Evolutionary conservation across 192 early-diverging fungal species (phyloP), one percentile per base, ranked within the genome.

Genomic region (Dimargaris cristalligena): DNA sequence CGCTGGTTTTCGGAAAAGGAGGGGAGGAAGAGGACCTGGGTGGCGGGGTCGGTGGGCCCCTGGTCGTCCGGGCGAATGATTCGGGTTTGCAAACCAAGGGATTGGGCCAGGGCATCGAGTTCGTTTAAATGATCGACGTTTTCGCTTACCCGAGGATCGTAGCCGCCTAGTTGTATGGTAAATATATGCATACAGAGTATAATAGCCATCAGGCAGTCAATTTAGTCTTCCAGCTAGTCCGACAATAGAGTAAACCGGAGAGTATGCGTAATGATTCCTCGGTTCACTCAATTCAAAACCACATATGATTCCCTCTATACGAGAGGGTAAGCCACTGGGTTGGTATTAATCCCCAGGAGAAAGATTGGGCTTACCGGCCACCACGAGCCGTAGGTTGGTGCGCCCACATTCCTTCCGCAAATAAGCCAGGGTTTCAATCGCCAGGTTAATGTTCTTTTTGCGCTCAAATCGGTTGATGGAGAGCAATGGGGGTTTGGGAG

Each of bases 381-480:
- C 68, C 8, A 97, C 69, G 23, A 94, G 68, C 2, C 72, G 72
- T 30, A 81, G 51, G 52, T 46, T 30, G 20, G 22, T 34, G 52
- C 1, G 34, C 4, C 31, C 54, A 2, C 29, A 22, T 1, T 34
- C 20, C 18, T 2, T 2, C 2, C 34, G 50, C 18, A 86, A 62
- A 3, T 62, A 62, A 14, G 81, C 78, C 64, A 91, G 87, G 1
- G 91, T 74, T 20, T 80, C 66, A 38, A 97, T 78, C 6, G 89
- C 92, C 44, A 97, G 69, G 0, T 60, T 71, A 23, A 97, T 74
- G 74, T 87, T 78, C 73, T 97, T 97, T 66, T 94, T 94, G 47
- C 88, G 79, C 65, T 97, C 94, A 52, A 95, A 97, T n/a, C 94
- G 86, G 65, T 95, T 97, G 67, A 97, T 85, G 0, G 94, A 97